Evolutionary conservation across 2,329 filamentous ascomycete species (phyloP), one percentile per base, ranked within the genome.

Genomic region (Ophiognomonia clavigignenti-juglandacearum): DNA sequence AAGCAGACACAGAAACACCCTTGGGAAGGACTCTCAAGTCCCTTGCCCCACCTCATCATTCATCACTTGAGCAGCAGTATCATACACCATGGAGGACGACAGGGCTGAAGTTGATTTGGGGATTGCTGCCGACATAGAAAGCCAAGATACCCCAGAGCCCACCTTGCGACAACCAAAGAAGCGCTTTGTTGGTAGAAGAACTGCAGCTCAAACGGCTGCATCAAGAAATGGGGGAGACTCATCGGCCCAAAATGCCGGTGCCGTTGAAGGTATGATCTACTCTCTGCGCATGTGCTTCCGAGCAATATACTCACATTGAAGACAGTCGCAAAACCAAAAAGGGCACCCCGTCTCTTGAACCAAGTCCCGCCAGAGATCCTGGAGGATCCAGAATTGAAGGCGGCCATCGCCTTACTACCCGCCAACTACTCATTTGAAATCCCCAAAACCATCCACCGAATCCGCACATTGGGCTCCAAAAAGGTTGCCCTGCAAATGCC

Each of bases 361-460:
- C 88, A 93, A 61, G 87, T 98, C 1, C 92, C 93, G 3, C 76
- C 83, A 14, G 86, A 92, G 54, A 96, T 98, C 53, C 74, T 93
- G 18, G 78, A 95, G 54, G 86, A 98, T 60, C 74, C 83, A 39
- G 87, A 86, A 39, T 86, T 98, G 60, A 92, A 92, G 64, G 85
- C 83, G 37, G 93, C 93, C 4, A 90, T 97, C 49, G 76, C 82
- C 6, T 78, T 98, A 26, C 80, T 98, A 3, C 93, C 93, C 1
- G 73, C 81, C n/a, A 98, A 98, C 72, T 98, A 98, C 76, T 92
- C 88, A 58, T 98, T 98, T 64, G 93, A 98, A 71, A 90, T 98
- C 47, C 93, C 89, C 63, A 98, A 98, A 71, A 98, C 93, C 8
- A 95, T 98, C 59, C 90, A 97, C 67, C 83, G 92, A 39, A 91